phyloP scores from a whole-genome alignment of 2,329 filamentous ascomycete species.

The Neofusicoccum cordaticola region DNA sequence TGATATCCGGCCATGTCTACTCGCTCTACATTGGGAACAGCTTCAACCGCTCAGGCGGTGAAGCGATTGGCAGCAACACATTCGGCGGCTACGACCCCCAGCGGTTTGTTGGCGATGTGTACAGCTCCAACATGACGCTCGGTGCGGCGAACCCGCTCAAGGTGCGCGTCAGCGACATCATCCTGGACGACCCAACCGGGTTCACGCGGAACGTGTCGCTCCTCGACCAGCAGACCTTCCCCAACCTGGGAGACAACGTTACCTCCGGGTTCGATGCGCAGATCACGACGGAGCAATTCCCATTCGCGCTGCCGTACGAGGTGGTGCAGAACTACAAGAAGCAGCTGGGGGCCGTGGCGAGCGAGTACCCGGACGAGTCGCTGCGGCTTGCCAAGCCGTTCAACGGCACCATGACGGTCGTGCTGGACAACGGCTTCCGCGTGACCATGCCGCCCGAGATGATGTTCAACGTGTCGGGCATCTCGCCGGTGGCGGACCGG shows the following conservation, averaged over 20 bases:
- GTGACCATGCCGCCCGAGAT: conserved; percentile 40
- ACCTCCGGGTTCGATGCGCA: conserved; percentile 36
- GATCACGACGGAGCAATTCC: conserved; percentile 43
- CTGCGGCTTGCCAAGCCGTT: conserved; percentile 37
- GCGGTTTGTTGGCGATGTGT: conserved; percentile 37
- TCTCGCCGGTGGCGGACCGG: conserved; percentile 33
- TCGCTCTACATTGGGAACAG: conserved; percentile 44
- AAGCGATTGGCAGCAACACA: conserved; percentile 42
- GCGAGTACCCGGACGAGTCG: conserved; percentile 33
- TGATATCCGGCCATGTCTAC: conserved; percentile 41
- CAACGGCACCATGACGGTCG: conserved; percentile 40
- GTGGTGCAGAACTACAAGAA: conserved; percentile 42
- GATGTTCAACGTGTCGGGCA: conserved; percentile 35
- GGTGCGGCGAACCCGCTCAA: conserved; percentile 34
- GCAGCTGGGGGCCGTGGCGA: conserved; percentile 28
- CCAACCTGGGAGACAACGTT: conserved; percentile 30
- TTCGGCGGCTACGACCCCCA: conserved; percentile 46
- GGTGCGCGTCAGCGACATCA: conserved; percentile 40
- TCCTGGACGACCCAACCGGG: conserved; percentile 29
- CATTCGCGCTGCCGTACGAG: conserved; percentile 39
- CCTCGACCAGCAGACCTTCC: conserved; percentile 31
- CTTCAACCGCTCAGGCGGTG: conserved; percentile 40
- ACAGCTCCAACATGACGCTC: conserved; percentile 33
- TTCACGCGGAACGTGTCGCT: conserved; percentile 34
- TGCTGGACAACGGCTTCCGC: conserved; percentile 39